Evolutionary conservation across 2,329 filamentous ascomycete species (phyloP), one percentile per base, ranked within the genome.

Genomic region (Xylariaceae sp.): DNA sequence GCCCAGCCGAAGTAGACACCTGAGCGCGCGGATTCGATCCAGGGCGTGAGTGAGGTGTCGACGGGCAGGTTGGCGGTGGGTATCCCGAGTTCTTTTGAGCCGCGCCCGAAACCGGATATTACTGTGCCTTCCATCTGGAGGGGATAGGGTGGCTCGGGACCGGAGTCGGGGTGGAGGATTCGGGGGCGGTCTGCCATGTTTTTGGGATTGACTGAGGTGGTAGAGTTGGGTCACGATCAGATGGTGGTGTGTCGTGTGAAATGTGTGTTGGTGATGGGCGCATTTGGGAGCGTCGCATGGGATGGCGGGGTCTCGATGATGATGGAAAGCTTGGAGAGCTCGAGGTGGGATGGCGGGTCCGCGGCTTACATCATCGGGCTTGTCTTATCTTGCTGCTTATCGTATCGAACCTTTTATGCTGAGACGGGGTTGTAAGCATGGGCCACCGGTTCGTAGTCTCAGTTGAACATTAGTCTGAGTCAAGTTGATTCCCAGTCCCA

Each of bases 1-100:
- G 90, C 90, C 76, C 88, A 96, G 63, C 94, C 94, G 66, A 91
- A 97, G 78, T 97, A 97, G 56, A 97, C 88, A 57, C 94, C 94
- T 1, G 85, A 89, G 50, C 81, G 75, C 47, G 88, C 76, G 58
- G 79, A 73, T 32, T 71, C 67, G 65, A 86, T 83, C 82, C 82
- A 86, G 10, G 79, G 73, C 31, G 76, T 71, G 6, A 76, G 68
- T 61, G 81, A 62, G 47, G 78, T 76, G 68, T 87, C 85, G 44
- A 92, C 86, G 61, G 83, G 83, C 40, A 97, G 83, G 75, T 97
- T 99, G 66, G 94, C 94, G 1, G 94, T 97, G 2, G 94, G 94
- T 67, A 97, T 96, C 60, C 92, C 92, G 66, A 97, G 88, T 85
- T 96, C 91, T 75, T 90, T 95, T 63, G 89, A 95, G 14, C 94